Conservation (phyloP, 768 basidiomycete genomes). For the Rhodocollybia butyracea region DNA sequence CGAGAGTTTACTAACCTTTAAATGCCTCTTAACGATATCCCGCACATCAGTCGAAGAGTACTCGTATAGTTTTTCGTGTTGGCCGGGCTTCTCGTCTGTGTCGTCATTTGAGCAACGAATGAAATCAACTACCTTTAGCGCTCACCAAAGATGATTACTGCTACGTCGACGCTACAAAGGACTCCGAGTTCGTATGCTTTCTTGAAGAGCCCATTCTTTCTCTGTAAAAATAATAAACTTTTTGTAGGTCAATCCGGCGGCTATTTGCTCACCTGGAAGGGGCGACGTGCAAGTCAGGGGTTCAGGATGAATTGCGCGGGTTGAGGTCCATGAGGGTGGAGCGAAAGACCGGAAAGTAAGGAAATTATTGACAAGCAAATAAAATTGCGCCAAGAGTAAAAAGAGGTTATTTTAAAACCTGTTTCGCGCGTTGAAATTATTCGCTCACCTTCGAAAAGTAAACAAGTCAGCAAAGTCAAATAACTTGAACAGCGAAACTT, state of each 20-base stretch:
- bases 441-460: too few species aligned
- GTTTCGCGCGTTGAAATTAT: too few species aligned
- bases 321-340: too few species aligned
- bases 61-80: slow-evolving; percentile 9
- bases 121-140: slow-evolving; percentile 6
- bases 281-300: too few species aligned
- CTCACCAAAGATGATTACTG: slow-evolving; percentile 71
- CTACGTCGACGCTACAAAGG: slow-evolving; percentile 71
- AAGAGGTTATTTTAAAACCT: too few species aligned
- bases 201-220: slow-evolving; percentile 77
- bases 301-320: too few species aligned
- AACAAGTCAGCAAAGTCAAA: too few species aligned
- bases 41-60: slow-evolving; percentile 6
- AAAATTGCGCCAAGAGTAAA: too few species aligned
- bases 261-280: too few species aligned
- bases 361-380: too few species aligned
- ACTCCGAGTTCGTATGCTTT: slow-evolving; percentile 80
- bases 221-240: slow-evolving; percentile 33
- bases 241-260: too few species aligned
- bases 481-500: slow-evolving; percentile 15
- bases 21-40: slow-evolving; percentile 8
- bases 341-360: too few species aligned
- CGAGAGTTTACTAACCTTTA: not conserved
- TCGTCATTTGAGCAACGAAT: not conserved
- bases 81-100: slow-evolving; percentile 6